These are phyloP conservation scores for Metschnikowia anglica DNA, from an alignment of 805 yeast genomes.

Conservation along the genomic window DNA sequence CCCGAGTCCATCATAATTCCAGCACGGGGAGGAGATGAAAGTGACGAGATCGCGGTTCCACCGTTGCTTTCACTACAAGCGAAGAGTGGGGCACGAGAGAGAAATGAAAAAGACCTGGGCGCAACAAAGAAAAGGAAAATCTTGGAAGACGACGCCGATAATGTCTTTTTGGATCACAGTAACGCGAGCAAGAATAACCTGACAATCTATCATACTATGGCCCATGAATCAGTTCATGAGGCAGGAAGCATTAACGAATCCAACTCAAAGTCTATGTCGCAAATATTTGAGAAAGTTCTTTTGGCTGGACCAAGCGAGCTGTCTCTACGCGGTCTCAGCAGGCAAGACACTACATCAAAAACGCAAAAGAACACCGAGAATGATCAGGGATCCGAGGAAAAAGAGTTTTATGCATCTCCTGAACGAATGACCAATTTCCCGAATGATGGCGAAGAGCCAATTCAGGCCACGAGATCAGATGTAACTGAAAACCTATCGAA, in stretches of 20 bases:
- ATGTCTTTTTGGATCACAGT: constrained; percentile 34
- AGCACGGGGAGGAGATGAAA: constrained; percentile 12
- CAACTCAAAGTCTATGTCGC: constrained; percentile 31
- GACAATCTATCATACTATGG: constrained; percentile 34
- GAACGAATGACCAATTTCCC: background rate
- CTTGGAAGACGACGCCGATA: constrained; percentile 24
- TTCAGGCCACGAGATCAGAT: background rate
- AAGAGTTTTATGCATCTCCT: background rate
- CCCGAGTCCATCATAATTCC: background rate
- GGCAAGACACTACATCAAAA: background rate
- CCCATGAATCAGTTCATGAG: constrained; percentile 13
- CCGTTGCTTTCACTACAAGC: constrained; percentile 12
- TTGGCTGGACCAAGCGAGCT: constrained; percentile 13
- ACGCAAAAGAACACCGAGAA: background rate
- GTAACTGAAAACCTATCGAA: constrained; percentile 1
- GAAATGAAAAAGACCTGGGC: background rate
- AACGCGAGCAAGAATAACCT: constrained; percentile 20
- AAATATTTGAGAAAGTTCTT: constrained; percentile 33
- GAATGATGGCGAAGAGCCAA: background rate
- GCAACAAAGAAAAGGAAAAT: constrained; percentile 1
- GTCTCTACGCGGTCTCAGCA: background rate
- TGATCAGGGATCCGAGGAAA: background rate
- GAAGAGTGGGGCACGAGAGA: background rate
- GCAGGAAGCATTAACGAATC: background rate
- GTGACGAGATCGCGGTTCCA: constrained; percentile 18